Evolutionary conservation across 1,284 basidiomycete genomes (phyloP), one percentile per base, ranked within the genome.

Genomic region (Cerioporus squamosus): DNA sequence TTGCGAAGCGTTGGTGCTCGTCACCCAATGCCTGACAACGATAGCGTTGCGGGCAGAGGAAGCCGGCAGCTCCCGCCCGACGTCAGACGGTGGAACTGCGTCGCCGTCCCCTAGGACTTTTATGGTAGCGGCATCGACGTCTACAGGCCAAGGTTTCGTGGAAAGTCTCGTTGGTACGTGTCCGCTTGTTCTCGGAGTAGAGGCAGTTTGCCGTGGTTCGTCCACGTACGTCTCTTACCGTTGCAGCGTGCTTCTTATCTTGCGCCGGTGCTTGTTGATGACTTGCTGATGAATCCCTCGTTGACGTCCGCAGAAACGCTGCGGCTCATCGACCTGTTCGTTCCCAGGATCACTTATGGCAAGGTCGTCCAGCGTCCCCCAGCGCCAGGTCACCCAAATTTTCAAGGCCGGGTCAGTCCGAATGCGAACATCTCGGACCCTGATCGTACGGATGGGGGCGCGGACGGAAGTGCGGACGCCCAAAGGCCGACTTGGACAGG

Each of bases 331-430:
- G 87, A 95, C 70, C 59, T 74, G 17, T 91, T 95, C 69, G 80
- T 94, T 33, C 93, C 93, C 5, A 85, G 91, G 8, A 88, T 94
- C 62, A 87, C 84, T 68, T 87, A 87, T 72, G 90, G 87, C 52
- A 87, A 82, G 70, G 77, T 80, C 1, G 81, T 86, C 15, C 50
- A 61, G 44, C 58, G 71, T 29, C 66, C 73, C 14, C 31, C 45
- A 8, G 44, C 58, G 17, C 59, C 60, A 43, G 46, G 33, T 31
- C 38, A 26, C 39, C 43, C 48, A 22, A 44, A 24, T 18, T 45
- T 24, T 18, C 44, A 46, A 17, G 38, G 38, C 40, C 52, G 22
- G 18, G 36, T 24, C 12, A 20, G n/a, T 53, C 17, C 39, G 44
- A n/a, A 48, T 24, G 36, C 38, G 51, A 39, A 24, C 43, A 24